phyloP scores from a whole-genome alignment of 2,329 filamentous ascomycete genomes.

The Pseudopyrenochaeta lycopersici region DNA sequence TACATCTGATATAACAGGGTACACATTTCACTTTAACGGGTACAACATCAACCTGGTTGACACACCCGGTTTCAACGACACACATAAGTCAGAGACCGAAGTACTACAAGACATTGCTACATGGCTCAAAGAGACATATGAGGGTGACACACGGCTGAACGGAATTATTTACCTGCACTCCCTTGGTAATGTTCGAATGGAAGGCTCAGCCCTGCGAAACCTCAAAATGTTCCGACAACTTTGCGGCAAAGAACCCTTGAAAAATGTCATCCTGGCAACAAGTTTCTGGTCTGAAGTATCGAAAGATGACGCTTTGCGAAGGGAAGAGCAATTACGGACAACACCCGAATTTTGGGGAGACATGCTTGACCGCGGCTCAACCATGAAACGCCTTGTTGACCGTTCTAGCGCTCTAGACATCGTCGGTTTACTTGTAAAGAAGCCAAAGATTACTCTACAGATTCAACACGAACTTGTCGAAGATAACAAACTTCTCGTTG shows the following conservation, averaged over 20 bases:
- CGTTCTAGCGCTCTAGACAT: constrained; percentile 22
- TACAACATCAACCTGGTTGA: constrained; percentile 38
- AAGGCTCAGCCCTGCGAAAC: constrained; percentile 51
- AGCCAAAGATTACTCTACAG: constrained; percentile 16
- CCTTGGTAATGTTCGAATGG: constrained; percentile 54
- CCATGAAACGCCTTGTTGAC: constrained; percentile 14
- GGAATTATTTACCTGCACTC: constrained; percentile 59
- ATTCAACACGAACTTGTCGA: constrained; percentile 32
- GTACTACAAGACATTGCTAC: constrained; percentile 53
- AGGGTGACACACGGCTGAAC: constrained; percentile 44
- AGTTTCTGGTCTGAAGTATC: constrained; percentile 51
- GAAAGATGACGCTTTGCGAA: constrained; percentile 8
- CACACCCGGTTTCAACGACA: constrained; percentile 60
- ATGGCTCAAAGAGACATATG: constrained; percentile 42
- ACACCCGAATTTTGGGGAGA: constrained; percentile 23
- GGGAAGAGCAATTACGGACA: constrained; percentile 24
- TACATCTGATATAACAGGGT: constrained; percentile 18
- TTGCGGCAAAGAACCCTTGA: constrained; percentile 51
- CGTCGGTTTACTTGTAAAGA: constrained; percentile 11
- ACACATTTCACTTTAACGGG: constrained; percentile 21
- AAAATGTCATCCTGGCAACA: constrained; percentile 53
- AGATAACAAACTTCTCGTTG: constrained; percentile 19
- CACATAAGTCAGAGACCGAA: constrained; percentile 53
- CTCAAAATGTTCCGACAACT: constrained; percentile 57
- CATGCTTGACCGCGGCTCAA: constrained; percentile 23